Conservation (phyloP, 2,329 filamentous ascomycete genomes). For the Plectosphaerella cucumerina region DNA sequence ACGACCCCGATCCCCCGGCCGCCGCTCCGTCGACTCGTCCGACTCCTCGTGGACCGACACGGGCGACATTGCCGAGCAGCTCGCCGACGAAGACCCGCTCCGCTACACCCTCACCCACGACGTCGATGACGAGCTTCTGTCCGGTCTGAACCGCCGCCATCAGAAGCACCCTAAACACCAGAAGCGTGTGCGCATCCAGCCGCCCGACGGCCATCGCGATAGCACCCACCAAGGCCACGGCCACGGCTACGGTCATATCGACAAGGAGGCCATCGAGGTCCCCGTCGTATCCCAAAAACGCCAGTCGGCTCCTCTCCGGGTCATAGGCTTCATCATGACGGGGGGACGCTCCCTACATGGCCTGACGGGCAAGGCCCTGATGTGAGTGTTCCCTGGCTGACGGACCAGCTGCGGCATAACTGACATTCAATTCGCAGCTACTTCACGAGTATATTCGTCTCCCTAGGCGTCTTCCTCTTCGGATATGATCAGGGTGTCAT, state of each 20-base stretch:
- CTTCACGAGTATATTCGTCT: conserved; percentile 90
- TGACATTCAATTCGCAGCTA: conserved; percentile 52
- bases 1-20: conserved; percentile 25
- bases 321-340: conserved; percentile 83
- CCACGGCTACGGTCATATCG: conserved; percentile 38
- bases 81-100: conserved; percentile 79
- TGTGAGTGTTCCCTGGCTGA: conserved; percentile 52
- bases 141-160: conserved; percentile 41
- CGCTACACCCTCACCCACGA: conserved; percentile 64
- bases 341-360: conserved; percentile 78
- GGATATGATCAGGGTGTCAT: conserved; percentile 90
- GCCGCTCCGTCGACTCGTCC: conserved; percentile 49
- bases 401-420: not conserved
- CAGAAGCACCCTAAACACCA: conserved; percentile 41
- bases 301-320: conserved; percentile 63
- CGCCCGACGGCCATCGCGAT: conserved; percentile 34
- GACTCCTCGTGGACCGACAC: conserved; percentile 86
- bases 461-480: conserved; percentile 81
- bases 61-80: conserved; percentile 89
- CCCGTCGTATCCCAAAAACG: conserved; percentile 62
- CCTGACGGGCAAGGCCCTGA: conserved; percentile 89
- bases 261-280: conserved; percentile 78
- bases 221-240: conserved; percentile 17
- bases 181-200: conserved; percentile 69
- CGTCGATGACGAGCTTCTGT: conserved; percentile 58